A percentile compares a stretch with the other conserved stretches of the same genome.
These are phyloP conservation scores for Coriolopsis trogii DNA, from an alignment of 1,284 basidiomycete species.

Conservation along the genomic window DNA sequence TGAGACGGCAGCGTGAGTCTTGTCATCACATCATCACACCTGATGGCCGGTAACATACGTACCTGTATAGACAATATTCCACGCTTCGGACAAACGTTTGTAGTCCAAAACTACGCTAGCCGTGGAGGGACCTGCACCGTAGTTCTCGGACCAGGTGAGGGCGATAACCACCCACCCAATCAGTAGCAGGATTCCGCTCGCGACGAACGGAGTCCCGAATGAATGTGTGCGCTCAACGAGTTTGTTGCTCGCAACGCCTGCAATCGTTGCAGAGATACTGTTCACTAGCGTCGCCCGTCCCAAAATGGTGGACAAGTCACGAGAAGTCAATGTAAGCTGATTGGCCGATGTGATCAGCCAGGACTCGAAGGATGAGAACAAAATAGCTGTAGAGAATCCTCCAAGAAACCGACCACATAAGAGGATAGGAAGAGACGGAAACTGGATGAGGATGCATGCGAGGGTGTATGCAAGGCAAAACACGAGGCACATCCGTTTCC, in stretches of 20 bases:
- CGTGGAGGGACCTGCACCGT: constrained; percentile 48
- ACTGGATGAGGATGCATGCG: constrained; percentile 59
- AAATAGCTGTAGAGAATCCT: constrained; percentile 72
- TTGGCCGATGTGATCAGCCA: constrained; percentile 71
- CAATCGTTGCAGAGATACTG: constrained; percentile 67
- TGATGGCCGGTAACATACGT: too few species aligned
- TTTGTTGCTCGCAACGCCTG: constrained; percentile 66
- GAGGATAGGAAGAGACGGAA: constrained; percentile 59
- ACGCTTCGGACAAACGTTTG: constrained; percentile 57
- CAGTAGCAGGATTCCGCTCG: constrained; percentile 57
- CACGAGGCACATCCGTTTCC: constrained; percentile 63
- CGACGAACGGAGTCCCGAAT: constrained; percentile 66
- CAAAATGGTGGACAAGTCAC: constrained; percentile 69
- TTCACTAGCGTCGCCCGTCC: constrained; percentile 73
- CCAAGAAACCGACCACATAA: constrained; percentile 65
- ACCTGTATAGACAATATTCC: constrained; percentile 60
- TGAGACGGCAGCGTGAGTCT: constrained; percentile 27
- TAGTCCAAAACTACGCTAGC: constrained; percentile 46
- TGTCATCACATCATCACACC: not conserved
- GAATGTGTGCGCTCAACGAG: constrained; percentile 50
- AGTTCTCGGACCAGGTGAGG: constrained; percentile 68
- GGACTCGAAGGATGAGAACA: constrained; percentile 75
- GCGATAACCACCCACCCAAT: constrained; percentile 61
- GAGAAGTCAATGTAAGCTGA: constrained; percentile 49
- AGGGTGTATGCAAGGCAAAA: constrained; percentile 69